Percentiles rank a stretch among this genome's conserved stretches.
phyloP scores from a whole-genome alignment of 257 asterid genomes.

The Handroanthus guayacan region DNA sequence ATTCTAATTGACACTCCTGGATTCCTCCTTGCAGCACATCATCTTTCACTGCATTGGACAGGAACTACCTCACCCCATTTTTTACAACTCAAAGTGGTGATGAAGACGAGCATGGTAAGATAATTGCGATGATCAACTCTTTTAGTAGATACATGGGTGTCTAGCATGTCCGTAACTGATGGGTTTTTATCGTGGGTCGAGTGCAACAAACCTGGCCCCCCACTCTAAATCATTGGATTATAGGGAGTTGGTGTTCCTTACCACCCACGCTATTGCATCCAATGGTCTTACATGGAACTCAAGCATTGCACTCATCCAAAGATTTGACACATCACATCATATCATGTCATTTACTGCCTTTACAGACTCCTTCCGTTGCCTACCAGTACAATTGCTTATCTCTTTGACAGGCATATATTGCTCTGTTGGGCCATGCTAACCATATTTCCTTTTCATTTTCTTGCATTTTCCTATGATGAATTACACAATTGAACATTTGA shows the following conservation, averaged over 20 bases:
- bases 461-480: too few relatives aligned
- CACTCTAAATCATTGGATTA: background rate
- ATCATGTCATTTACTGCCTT: too few relatives aligned
- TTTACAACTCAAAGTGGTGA: slow-evolving; percentile 69
- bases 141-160: background rate
- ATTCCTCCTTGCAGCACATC: slow-evolving; percentile 56
- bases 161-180: background rate
- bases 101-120: slow-evolving; percentile 62
- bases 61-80: slow-evolving; percentile 77
- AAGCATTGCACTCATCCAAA: too few relatives aligned
- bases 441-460: too few relatives aligned
- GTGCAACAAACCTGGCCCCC: background rate
- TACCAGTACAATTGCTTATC: too few relatives aligned
- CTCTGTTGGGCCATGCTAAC: too few relatives aligned
- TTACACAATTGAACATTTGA: too few relatives aligned
- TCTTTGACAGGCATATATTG: too few relatives aligned
- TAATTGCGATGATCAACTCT: background rate
- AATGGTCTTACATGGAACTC: background rate
- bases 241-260: background rate
- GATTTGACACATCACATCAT: too few relatives aligned
- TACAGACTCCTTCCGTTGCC: too few relatives aligned
- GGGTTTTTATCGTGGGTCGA: background rate
- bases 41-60: slow-evolving; percentile 69
- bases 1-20: background rate
- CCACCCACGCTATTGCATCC: background rate